Evolutionary conservation across 179 eudicot genomes (phyloP), one percentile per base, ranked within the genome.

Genomic region (Heliamphora ciliata): DNA sequence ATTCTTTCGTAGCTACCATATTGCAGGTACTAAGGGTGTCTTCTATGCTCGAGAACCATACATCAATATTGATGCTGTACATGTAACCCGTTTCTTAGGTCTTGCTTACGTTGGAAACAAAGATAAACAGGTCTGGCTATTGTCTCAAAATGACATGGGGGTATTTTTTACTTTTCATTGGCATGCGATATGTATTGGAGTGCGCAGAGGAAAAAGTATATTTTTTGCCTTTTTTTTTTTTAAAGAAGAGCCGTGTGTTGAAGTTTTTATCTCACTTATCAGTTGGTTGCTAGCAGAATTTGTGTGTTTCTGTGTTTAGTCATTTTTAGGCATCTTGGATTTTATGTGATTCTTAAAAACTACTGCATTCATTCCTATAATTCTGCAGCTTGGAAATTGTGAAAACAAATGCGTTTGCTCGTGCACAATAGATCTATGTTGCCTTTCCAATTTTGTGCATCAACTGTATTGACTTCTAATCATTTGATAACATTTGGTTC

Each of bases 61-160:
- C 85, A 66, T 81, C 77, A 96, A 96, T 82, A 81, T 85, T 66
- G 90, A 87, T 85, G 97, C 93, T 85, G 92, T 88, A 74, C 99
- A 94, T 77, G 93, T 92, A 52, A 96, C 99, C 79, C 99, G 98
- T 81, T 96, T 96, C 89, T 74, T 96, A 74, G 99, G 97, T 71
- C 93, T 96, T 84, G 99, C 95, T 81, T 84, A 93, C 31, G 98
- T 96, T 83, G 99, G 98, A 81, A 96, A 96, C 84, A 90, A 89
- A 89, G 87, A 90, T 79, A 96, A 93, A 85, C 97, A 96, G 98
- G 99, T 94, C 55, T 75, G 31, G 3, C 63, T 64, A 74, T 79
- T 81, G 61, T 8, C 6, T 48, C 46, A 6, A 31, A 31, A 31
- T 31, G 40, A 31, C 40, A 31, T 31, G 40, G 40, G 40, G 40